Conservation (phyloP, 2,329 filamentous ascomycete genomes). For the Colletotrichum euphorbiae region DNA sequence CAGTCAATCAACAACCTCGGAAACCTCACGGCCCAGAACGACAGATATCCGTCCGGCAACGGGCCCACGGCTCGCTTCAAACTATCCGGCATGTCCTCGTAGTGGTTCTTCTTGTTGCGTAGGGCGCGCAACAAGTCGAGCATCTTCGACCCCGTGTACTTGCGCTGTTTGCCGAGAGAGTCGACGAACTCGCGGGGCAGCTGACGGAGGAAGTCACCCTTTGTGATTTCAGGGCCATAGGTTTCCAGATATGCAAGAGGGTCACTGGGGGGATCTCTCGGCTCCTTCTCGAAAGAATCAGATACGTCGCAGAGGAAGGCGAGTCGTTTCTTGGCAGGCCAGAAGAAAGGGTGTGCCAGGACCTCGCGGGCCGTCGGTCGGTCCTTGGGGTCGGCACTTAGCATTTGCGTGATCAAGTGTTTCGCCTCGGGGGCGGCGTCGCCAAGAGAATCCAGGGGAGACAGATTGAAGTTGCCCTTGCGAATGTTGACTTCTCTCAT, state of each 20-base stretch:
- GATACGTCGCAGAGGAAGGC: conserved; percentile 96
- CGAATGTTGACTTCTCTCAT: conserved; percentile 98
- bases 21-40: conserved; percentile 85
- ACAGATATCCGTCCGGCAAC: conserved; percentile 82
- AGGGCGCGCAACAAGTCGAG: conserved; percentile 89
- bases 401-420: conserved; percentile 87
- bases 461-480: conserved; percentile 82
- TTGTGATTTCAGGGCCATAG: conserved; percentile 64
- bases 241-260: conserved; percentile 71
- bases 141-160: conserved; percentile 87
- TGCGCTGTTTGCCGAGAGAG: conserved; percentile 91
- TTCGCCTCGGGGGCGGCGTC: conserved; percentile 89
- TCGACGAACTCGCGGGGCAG: conserved; percentile 88
- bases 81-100: conserved; percentile 91
- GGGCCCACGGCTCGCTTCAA: conserved; percentile 78
- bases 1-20: conserved; percentile 82
- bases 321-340: conserved; percentile 88
- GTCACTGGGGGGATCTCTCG: conserved; percentile 81
- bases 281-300: conserved; percentile 95
- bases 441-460: conserved; percentile 78
- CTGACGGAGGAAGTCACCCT: conserved; percentile 80
- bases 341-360: conserved; percentile 96
- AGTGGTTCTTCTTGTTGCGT: conserved; percentile 97
- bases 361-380: conserved; percentile 82
- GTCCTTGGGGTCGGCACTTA: conserved; percentile 63